Evolutionary conservation across 2,329 filamentous ascomycete species (phyloP), one percentile per base, ranked within the genome.

Genomic region (Xylaria polymorpha): DNA sequence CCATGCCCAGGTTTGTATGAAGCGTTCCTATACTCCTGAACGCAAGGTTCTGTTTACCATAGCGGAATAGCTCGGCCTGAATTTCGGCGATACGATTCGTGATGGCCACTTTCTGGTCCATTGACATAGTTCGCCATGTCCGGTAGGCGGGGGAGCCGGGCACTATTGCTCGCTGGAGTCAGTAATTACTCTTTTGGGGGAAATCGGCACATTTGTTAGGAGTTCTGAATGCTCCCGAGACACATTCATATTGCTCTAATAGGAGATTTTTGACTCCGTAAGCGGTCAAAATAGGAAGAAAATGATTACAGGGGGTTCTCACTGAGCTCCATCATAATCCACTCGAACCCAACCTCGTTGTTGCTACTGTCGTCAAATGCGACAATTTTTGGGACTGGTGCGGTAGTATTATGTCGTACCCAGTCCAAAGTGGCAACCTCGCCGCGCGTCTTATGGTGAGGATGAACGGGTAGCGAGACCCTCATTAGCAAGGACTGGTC

Each of bases 281-380:
- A n/a, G n/a, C n/a, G n/a, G n/a, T n/a, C n/a, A n/a, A n/a, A n/a
- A n/a, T n/a, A n/a, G n/a, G n/a, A n/a, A n/a, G n/a, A n/a, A n/a
- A n/a, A n/a, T n/a, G n/a, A n/a, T n/a, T n/a, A n/a, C n/a, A n/a
- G n/a, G n/a, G n/a, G n/a, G n/a, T n/a, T n/a, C n/a, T n/a, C n/a
- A 58, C 62, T 67, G 9, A 67, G 51, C 50, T 67, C 64, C 58
- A 67, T 67, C 50, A 67, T 50, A 5, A 67, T 67, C 64, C 63
- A 67, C 35, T 67, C 58, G 43, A 62, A 67, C 1, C 58, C 57
- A 29, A 67, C 62, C 39, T 67, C 64, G 25, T 62, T 67, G n/a
- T 57, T 25, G 50, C 48, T 67, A 32, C 50, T 41, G 20, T 63
- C 59, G 46, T 67, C 65, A 18, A 63, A 63, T n/a, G 65, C 60